Conservation (phyloP, 179 eudicot genomes). For the Gypsophila paniculata region DNA sequence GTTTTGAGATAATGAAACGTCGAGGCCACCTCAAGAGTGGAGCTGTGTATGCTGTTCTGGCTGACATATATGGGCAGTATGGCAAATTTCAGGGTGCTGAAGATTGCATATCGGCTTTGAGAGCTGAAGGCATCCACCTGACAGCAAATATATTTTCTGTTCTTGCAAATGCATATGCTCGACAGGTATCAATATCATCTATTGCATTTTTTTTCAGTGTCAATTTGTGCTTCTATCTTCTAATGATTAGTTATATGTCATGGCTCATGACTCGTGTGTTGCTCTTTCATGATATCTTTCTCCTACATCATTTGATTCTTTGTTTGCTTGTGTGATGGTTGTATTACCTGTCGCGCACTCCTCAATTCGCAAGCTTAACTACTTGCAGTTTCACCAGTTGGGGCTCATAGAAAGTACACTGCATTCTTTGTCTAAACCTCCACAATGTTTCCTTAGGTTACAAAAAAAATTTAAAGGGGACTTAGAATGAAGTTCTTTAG, state of each 20-base stretch:
- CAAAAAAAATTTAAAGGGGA: background rate
- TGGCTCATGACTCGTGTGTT: background rate
- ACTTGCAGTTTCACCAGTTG: background rate
- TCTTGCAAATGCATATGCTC: conserved; percentile 91
- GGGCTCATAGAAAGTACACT: background rate
- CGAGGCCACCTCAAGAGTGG: conserved; percentile 60
- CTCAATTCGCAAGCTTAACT: background rate
- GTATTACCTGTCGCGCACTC: background rate
- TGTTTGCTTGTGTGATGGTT: background rate
- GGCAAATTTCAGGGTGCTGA: conserved; percentile 63
- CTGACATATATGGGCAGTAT: conserved; percentile 88
- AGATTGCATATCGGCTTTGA: conserved; percentile 60
- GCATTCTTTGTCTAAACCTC: background rate
- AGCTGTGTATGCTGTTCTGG: conserved; percentile 64
- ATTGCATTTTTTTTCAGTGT: background rate
- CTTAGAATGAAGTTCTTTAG: background rate
- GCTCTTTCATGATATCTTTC: conserved; percentile 8
- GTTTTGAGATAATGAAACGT: conserved; percentile 57
- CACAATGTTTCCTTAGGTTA: too few relatives aligned
- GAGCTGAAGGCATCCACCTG: conserved; percentile 58
- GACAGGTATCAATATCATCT: conserved; percentile 54
- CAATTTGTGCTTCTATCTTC: background rate
- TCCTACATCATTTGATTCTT: background rate
- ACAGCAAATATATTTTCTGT: conserved; percentile 66
- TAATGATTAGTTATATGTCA: background rate